Conservation (phyloP, 495 filamentous ascomycete species). For the Tuber indicum region DNA sequence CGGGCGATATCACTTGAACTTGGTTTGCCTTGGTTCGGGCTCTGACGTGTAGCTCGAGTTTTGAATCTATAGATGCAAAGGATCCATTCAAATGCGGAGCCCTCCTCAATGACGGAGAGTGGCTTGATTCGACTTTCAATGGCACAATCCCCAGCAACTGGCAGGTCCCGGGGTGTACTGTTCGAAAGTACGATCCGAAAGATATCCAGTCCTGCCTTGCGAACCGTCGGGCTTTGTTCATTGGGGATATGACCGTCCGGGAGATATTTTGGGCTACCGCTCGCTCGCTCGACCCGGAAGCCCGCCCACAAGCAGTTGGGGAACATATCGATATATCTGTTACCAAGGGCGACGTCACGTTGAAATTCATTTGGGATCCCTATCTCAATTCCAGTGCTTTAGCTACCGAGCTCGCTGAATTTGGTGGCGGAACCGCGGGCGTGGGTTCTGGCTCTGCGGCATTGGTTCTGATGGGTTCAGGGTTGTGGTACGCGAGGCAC, state of each 20-base stretch:
- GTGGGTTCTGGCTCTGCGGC: constrained; percentile 35
- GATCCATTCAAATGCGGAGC: constrained; percentile 55
- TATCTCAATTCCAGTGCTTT: constrained; percentile 53
- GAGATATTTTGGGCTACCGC: constrained; percentile 57
- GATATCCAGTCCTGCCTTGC: constrained; percentile 49
- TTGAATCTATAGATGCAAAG: constrained; percentile 42
- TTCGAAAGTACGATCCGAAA: constrained; percentile 50
- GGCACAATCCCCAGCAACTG: constrained; percentile 44
- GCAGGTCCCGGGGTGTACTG: constrained; percentile 56
- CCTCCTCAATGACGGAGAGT: constrained; percentile 50
- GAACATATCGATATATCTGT: constrained; percentile 49
- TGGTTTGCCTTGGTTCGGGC: not conserved
- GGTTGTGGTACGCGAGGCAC: constrained; percentile 55
- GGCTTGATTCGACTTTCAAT: constrained; percentile 46
- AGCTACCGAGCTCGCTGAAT: constrained; percentile 43
- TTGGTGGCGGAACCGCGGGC: constrained; percentile 13
- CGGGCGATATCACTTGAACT: not conserved
- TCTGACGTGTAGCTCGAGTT: constrained; percentile 9
- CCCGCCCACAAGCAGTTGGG: constrained; percentile 40
- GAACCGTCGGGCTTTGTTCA: constrained; percentile 50
- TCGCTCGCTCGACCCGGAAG: constrained; percentile 47
- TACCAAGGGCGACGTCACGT: constrained; percentile 42
- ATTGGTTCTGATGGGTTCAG: constrained; percentile 49
- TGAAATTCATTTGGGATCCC: constrained; percentile 59
- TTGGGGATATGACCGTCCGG: constrained; percentile 55